Evolutionary conservation across 305 asterid genomes (phyloP).

Genomic region (Rubia balearica): DNA sequence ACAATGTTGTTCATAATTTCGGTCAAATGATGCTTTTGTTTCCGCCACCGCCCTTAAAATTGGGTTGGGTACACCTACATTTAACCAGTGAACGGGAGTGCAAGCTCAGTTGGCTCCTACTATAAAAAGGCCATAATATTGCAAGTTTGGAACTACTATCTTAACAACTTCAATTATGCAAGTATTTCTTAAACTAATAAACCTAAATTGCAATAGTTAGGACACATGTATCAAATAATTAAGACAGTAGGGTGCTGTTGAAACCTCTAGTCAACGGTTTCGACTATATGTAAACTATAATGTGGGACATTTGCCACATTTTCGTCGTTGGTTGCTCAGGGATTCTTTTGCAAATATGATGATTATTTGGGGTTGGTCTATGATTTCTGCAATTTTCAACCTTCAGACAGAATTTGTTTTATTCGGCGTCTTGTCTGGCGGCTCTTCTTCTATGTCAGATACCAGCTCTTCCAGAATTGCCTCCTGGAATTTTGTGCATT

Average conservation of each 20-base stretch:
- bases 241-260: not conserved
- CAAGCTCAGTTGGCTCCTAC: constrained; percentile 19
- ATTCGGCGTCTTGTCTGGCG: no score
- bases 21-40: constrained; percentile 6
- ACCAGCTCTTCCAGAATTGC: no score
- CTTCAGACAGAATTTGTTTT: no score
- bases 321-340: no score
- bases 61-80: constrained; percentile 27
- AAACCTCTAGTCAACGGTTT: constrained; percentile 3
- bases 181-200: not conserved
- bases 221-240: not conserved
- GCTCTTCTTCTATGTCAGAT: no score
- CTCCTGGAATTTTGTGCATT: no score
- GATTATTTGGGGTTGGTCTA: no score
- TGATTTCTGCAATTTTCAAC: no score
- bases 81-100: not conserved
- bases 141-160: not conserved
- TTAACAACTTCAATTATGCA: constrained; percentile 9
- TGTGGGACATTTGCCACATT: no score
- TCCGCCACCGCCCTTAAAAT: not conserved
- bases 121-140: constrained; percentile 10
- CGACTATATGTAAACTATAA: not conserved
- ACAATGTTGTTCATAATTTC: constrained; percentile 19
- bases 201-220: constrained; percentile 3
- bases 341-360: no score